Base-by-base conservation (phyloP, 495 filamentous ascomycete genomes). In the Hamigera avellanea region DNA sequence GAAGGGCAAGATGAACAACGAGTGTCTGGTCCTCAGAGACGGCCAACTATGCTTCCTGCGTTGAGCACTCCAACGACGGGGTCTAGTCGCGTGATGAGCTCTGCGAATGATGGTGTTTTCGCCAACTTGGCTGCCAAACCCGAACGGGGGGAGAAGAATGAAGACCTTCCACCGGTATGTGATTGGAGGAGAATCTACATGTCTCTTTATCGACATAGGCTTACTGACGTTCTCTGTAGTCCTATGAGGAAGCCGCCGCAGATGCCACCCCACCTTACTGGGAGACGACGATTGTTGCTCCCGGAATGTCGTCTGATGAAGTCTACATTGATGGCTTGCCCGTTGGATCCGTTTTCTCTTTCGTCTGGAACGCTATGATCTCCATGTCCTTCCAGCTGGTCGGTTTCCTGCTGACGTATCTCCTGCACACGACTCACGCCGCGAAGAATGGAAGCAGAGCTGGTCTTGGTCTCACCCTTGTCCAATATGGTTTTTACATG, bases 311-410 rank as follows among this genome's bases (percentile, higher is more conserved):
- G 2, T 70, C 72, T 19, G 87, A 96, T 50, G 91, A 96, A 58
- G 91, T 98, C 33, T 98, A 85, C 54, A 81, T 96, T 28, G 89
- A 98, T 54, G 93, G 91, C 45, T 72, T 98, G 45, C 87, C 93
- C 2, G 93, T 98, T 42, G 91, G 91, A 50, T 93, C 87, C 23
- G 63, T 96, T 46, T 96, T 96, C 67, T 81, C 78, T 37, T 98
- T 98, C 50, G 66, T 95, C 41, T 98, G 93, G 93, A 98, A 98
- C 59, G 88, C 76, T 55, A 89, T 96, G 81, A 95, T 98, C 46
- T 89, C 84, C 33, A 86, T 93, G 80, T 91, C 86, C n/a, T 95
- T 98, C 70, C 83, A 91, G 50, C 71, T 95, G 39, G 83, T 95
- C 56, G 91, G 93, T 30, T 98, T 98, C 69, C 77, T 98, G 15